These are phyloP conservation scores for Gamsiella multidivaricata DNA, from an alignment of 192 early-diverging fungal species.

Conservation along the genomic window DNA sequence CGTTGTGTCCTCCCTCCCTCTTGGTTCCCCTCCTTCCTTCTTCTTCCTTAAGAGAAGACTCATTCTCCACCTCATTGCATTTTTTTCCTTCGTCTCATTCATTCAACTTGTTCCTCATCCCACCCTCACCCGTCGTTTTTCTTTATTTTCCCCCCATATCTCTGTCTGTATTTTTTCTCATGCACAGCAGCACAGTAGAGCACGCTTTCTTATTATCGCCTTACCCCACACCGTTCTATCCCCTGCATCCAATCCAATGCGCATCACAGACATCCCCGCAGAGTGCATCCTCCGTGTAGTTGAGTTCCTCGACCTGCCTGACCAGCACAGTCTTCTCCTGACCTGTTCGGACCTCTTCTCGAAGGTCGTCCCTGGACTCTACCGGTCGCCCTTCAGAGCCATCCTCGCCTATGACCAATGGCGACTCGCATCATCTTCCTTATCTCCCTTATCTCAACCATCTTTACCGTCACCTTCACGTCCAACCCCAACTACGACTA, in stretches of 20 bases:
- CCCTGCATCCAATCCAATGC: conserved; percentile 1
- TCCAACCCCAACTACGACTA: background rate
- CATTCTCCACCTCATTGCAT: too few relatives aligned
- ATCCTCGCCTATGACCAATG: conserved; percentile 27
- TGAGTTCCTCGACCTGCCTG: conserved; percentile 21
- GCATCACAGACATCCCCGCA: conserved; percentile 11
- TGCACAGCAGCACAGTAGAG: background rate
- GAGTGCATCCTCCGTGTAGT: conserved; percentile 12
- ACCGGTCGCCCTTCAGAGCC: conserved; percentile 40
- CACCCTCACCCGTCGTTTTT: too few relatives aligned
- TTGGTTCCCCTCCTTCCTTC: too few relatives aligned
- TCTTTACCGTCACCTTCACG: too few relatives aligned
- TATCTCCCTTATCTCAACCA: too few relatives aligned
- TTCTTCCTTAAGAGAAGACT: too few relatives aligned
- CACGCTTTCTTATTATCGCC: background rate
- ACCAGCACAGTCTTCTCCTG: conserved; percentile 49
- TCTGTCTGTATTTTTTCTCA: background rate
- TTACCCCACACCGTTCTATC: background rate
- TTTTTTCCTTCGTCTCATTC: too few relatives aligned
- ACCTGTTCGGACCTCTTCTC: conserved; percentile 30
- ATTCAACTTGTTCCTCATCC: too few relatives aligned
- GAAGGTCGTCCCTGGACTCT: conserved; percentile 29
- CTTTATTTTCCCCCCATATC: background rate
- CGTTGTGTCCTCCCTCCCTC: too few relatives aligned
- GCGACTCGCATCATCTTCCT: background rate